A percentile compares a stretch with the other conserved stretches of the same genome.
These are phyloP conservation scores for Fimicolochytrium jonesii DNA, from an alignment of 192 early-diverging fungal genomes.

Conservation along the genomic window DNA sequence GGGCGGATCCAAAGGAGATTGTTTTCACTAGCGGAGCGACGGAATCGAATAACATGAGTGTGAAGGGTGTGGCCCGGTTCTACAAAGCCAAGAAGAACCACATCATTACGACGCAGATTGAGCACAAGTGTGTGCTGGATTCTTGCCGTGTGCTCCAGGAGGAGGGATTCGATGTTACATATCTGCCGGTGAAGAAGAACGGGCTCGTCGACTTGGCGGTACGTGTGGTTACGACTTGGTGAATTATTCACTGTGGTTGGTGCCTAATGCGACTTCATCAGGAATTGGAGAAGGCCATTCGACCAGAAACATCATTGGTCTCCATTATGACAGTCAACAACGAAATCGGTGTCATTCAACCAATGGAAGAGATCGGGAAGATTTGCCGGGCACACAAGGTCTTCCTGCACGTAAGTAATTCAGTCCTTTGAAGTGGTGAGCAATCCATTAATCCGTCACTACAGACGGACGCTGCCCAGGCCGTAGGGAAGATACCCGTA, in stretches of 20 bases:
- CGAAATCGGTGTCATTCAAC: slow-evolving; percentile 97
- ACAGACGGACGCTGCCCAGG: slow-evolving; percentile 90
- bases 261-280: slow-evolving; percentile 4
- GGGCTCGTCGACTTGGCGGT: slow-evolving; percentile 78
- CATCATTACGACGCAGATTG: slow-evolving; percentile 94
- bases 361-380: slow-evolving; percentile 82
- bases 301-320: slow-evolving; percentile 85
- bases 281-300: slow-evolving; percentile 74
- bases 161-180: slow-evolving; percentile 94
- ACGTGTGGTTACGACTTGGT: background rate
- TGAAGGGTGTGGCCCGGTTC: slow-evolving; percentile 94
- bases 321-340: slow-evolving; percentile 98
- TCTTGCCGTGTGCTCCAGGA: slow-evolving; percentile 93
- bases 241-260: background rate
- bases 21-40: slow-evolving; percentile 95
- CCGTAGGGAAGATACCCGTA: slow-evolving; percentile 90
- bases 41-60: slow-evolving; percentile 90
- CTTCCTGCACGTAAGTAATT: slow-evolving; percentile 70
- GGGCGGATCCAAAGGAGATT: slow-evolving; percentile 94
- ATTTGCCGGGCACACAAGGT: slow-evolving; percentile 83
- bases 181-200: slow-evolving; percentile 79
- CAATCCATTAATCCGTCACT: background rate
- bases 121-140: slow-evolving; percentile 98
- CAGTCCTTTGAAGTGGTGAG: background rate
- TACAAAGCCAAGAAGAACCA: slow-evolving; percentile 93